These are phyloP conservation scores for Azolla pinnata DNA, from an alignment of 75 land plant species.

Conservation along the genomic window DNA sequence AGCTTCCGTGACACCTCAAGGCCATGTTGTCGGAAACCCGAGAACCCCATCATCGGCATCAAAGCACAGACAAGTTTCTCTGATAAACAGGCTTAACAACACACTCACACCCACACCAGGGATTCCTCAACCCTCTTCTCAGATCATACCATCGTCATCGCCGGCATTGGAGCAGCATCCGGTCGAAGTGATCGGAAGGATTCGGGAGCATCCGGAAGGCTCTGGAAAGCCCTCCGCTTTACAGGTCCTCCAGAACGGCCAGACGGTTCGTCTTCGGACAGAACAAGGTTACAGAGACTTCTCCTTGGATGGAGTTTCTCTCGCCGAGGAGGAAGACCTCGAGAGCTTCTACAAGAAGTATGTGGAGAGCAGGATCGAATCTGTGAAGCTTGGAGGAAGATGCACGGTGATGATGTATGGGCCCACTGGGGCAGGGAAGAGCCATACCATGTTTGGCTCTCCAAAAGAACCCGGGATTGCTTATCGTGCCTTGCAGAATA, in stretches of 20 bases:
- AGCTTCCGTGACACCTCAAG: conserved; percentile 3
- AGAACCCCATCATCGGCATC: conserved; percentile 2
- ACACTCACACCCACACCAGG: conserved; percentile 4
- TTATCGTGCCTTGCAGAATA: conserved; percentile 63
- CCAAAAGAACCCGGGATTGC: conserved; percentile 76
- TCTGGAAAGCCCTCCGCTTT: conserved; percentile 30
- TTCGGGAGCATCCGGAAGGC: conserved; percentile 55
- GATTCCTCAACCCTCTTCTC: neutral
- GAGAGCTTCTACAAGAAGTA: conserved; percentile 62
- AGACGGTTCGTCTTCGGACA: conserved; percentile 49
- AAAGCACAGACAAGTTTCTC: neutral
- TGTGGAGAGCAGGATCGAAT: conserved; percentile 58
- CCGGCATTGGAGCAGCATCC: conserved; percentile 44
- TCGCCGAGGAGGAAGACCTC: conserved; percentile 58
- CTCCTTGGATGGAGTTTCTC: conserved; percentile 74
- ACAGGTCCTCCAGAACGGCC: conserved; percentile 34
- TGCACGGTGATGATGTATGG: conserved; percentile 99
- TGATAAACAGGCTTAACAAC: neutral
- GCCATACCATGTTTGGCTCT: conserved; percentile 95
- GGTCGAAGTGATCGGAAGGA: conserved; percentile 70
- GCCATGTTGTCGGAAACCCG: neutral
- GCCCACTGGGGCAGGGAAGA: conserved; percentile 96
- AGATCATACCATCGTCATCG: neutral
- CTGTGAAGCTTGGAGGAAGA: conserved; percentile 60
- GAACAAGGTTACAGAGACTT: conserved; percentile 86